Base-by-base conservation (phyloP, 805 yeast genomes). In the Maudiozyma saulgeensis region DNA sequence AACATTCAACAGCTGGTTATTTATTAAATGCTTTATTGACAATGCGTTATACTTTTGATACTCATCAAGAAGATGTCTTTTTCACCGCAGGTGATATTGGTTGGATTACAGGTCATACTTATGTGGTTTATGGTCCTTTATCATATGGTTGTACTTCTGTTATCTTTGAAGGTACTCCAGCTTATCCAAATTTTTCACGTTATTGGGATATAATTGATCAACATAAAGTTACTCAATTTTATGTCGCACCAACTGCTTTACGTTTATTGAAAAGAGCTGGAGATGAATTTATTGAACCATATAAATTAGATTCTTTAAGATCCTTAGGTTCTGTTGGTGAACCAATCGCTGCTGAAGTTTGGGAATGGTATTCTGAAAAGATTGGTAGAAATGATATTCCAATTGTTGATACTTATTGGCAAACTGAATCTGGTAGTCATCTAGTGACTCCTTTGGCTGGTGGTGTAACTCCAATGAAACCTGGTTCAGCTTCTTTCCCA, bases 51-150 rank as follows among this genome's bases (percentile, higher is more conserved):
- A 77, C 80, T 43, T 86, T 86, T 67, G 95, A 86, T 67, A 74
- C 84, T 40, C 89, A 85, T 60, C 75, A 77, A 41, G 81, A 82
- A 51, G 95, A 86, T 63, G 72, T 80, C 13, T 73, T 86, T 50
- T 86, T 86, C 75, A 85, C 93, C 16, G 93, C 95, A 31, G 95
- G 93, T 64, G 95, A 86, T 69, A 84, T 86, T 48, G 95, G 95
- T 61, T 86, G 95, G 95, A 84, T 86, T 61, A 86, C 95, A 6
- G 95, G 95, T 51, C 95, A 86, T 69, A 77, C 93, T 11, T 86
- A 86, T 60, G 89, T 81, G 18, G 78, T 85, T 45, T 86, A 86
- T 64, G 95, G 95, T 49, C 95, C 95, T 38, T 73, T 86, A 63
- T 66, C 77, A 31, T 74, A 77, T 57, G 95, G 95, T 64, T 81